Evolutionary conservation across 495 filamentous ascomycete genomes (phyloP).

Genomic region (Penicillium canariense): DNA sequence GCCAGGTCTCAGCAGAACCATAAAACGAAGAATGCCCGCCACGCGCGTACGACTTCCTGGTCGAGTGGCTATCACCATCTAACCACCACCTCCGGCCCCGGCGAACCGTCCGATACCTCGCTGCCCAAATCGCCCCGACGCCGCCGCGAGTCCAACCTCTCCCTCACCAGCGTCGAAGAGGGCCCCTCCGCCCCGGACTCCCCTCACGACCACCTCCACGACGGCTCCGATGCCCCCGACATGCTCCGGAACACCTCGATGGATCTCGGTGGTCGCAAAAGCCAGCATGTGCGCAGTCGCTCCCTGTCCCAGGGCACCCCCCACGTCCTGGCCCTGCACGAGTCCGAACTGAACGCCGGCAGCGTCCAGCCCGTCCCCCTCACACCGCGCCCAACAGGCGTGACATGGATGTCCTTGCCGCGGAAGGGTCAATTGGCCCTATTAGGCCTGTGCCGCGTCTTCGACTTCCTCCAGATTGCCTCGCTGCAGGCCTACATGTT

Average conservation of each 20-base stretch:
- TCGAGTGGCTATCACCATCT: constrained; percentile 35
- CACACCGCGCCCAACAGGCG: constrained; percentile 33
- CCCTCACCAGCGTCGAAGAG: constrained; percentile 39
- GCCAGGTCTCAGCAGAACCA: constrained; percentile 20
- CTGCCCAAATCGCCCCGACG: constrained; percentile 28
- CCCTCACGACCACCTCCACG: constrained; percentile 1
- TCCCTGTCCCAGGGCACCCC: constrained; percentile 34
- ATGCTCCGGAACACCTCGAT: constrained; percentile 39
- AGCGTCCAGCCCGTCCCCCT: constrained; percentile 9
- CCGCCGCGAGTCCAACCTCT: constrained; percentile 39
- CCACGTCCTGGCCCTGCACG: constrained; percentile 22
- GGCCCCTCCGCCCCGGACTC: constrained; percentile 31
- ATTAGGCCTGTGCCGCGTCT: constrained; percentile 70
- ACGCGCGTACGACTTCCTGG: constrained; percentile 44
- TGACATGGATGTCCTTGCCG: constrained; percentile 69
- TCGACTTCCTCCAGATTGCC: constrained; percentile 49
- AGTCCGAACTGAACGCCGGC: constrained; percentile 14
- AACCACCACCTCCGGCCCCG: constrained; percentile 20
- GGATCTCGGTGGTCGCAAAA: constrained; percentile 27
- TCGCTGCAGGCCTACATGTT: constrained; percentile 70
- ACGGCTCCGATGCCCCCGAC: constrained; percentile 23
- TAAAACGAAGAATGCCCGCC: constrained; percentile 38
- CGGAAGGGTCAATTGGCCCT: constrained; percentile 71
- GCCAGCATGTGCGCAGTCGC: constrained; percentile 35
- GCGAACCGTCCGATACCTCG: constrained; percentile 30